Conservation (phyloP, 345 rosid genomes). For the Turritis glabra region DNA sequence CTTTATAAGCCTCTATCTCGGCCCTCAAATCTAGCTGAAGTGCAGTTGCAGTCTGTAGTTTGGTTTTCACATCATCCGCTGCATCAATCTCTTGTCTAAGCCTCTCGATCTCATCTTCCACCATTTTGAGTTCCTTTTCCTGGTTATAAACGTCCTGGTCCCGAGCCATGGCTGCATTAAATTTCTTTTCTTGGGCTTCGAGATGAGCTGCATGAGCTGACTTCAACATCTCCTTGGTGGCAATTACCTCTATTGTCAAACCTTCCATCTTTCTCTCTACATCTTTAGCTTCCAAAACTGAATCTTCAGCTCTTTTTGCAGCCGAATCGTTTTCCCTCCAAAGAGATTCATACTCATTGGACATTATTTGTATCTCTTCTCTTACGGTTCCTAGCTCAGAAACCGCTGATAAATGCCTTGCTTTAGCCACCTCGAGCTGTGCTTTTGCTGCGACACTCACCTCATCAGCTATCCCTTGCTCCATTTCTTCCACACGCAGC, state of each 20-base stretch:
- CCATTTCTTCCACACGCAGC: slow-evolving; percentile 87
- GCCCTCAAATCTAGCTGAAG: slow-evolving; percentile 67
- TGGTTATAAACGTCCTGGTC: slow-evolving; percentile 74
- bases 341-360: slow-evolving; percentile 56
- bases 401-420: slow-evolving; percentile 73
- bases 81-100: slow-evolving; percentile 63
- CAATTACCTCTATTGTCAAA: slow-evolving; percentile 73
- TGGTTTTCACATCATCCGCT: slow-evolving; percentile 73
- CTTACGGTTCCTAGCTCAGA: slow-evolving; percentile 65
- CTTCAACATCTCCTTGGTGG: slow-evolving; percentile 72
- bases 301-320: slow-evolving; percentile 65
- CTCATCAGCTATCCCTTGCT: slow-evolving; percentile 85
- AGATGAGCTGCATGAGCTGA: slow-evolving; percentile 84
- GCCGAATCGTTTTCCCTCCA: slow-evolving; percentile 61
- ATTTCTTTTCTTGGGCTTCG: slow-evolving; percentile 83
- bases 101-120: slow-evolving; percentile 77
- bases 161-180: slow-evolving; percentile 68
- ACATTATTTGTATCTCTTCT: slow-evolving; percentile 62
- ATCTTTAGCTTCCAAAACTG: slow-evolving; percentile 63
- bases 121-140: slow-evolving; percentile 81
- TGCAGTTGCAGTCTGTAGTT: slow-evolving; percentile 62
- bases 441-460: slow-evolving; percentile 83
- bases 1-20: slow-evolving; percentile 72
- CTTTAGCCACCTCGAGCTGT: slow-evolving; percentile 90
- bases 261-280: slow-evolving; percentile 81